These are phyloP conservation scores for Pouteria glomerata DNA, from an alignment of 148 eudicot genomes.

Conservation along the genomic window DNA sequence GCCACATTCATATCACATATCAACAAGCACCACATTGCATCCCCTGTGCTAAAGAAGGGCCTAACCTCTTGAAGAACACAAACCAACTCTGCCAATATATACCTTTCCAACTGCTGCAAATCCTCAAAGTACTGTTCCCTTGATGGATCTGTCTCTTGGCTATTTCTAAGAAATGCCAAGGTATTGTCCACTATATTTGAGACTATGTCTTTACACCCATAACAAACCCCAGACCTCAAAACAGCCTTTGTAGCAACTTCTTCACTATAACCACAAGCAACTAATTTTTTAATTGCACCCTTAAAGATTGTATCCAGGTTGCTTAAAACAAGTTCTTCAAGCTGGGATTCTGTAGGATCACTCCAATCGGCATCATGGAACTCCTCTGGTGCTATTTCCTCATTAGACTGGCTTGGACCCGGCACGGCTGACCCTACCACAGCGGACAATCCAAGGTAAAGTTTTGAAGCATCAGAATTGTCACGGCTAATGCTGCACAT, in stretches of 20 bases:
- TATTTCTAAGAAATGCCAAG: slow-evolving; percentile 53
- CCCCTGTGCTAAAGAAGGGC: slow-evolving; percentile 87
- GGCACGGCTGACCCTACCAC: slow-evolving; percentile 26
- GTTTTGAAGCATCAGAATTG: slow-evolving; percentile 37
- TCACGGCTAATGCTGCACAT: slow-evolving; percentile 40
- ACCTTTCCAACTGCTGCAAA: slow-evolving; percentile 72
- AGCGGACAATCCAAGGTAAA: slow-evolving; percentile 43
- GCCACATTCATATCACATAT: slow-evolving; percentile 92
- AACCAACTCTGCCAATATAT: slow-evolving; percentile 75
- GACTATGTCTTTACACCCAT: slow-evolving; percentile 72
- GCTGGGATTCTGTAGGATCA: slow-evolving; percentile 75
- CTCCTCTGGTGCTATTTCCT: slow-evolving; percentile 30
- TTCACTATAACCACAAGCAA: slow-evolving; percentile 69
- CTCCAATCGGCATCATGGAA: slow-evolving; percentile 86
- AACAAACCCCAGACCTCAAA: slow-evolving; percentile 76
- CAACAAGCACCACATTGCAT: slow-evolving; percentile 95
- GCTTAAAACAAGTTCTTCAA: slow-evolving; percentile 77
- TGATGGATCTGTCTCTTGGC: slow-evolving; percentile 44
- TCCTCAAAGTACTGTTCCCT: slow-evolving; percentile 64
- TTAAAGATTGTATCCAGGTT: slow-evolving; percentile 66
- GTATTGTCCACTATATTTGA: slow-evolving; percentile 85
- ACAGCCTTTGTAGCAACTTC: slow-evolving; percentile 69
- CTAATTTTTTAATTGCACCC: slow-evolving; percentile 67
- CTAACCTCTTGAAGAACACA: slow-evolving; percentile 77
- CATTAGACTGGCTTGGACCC: slow-evolving; percentile 22